These are phyloP conservation scores for Aschersonia sp. DNA, from an alignment of 2,329 filamentous ascomycete genomes.

Conservation along the genomic window DNA sequence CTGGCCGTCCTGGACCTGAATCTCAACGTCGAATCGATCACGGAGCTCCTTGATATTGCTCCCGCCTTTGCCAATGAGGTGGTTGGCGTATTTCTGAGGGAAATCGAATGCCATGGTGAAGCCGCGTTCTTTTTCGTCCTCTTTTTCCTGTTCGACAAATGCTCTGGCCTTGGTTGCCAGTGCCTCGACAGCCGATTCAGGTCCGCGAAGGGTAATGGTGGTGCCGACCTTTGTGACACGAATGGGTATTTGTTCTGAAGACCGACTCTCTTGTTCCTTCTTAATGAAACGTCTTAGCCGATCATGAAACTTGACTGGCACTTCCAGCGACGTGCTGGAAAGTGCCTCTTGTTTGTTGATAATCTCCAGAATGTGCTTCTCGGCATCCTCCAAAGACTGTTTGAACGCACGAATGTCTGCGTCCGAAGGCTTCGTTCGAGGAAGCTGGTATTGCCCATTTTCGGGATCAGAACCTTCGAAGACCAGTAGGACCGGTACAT, in stretches of 20 bases:
- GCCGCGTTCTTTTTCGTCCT: slow-evolving; percentile 86
- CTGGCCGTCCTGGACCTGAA: slow-evolving; percentile 87
- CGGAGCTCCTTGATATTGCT: slow-evolving; percentile 51
- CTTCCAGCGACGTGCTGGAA: slow-evolving; percentile 34
- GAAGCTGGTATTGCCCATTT: slow-evolving; percentile 34
- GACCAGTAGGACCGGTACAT: slow-evolving; percentile 54
- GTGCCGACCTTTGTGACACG: slow-evolving; percentile 44
- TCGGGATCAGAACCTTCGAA: slow-evolving; percentile 49
- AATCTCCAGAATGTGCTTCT: slow-evolving; percentile 40
- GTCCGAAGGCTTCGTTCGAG: slow-evolving; percentile 35
- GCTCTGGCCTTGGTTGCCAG: slow-evolving; percentile 58
- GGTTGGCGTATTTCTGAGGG: slow-evolving; percentile 86
- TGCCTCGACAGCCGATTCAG: slow-evolving; percentile 54
- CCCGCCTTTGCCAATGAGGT: slow-evolving; percentile 56
- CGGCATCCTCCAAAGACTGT: slow-evolving; percentile 38
- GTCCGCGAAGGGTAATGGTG: slow-evolving; percentile 62
- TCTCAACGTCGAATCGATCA: slow-evolving; percentile 54
- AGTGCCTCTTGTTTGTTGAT: slow-evolving; percentile 45
- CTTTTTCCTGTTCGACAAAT: slow-evolving; percentile 77
- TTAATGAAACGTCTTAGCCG: slow-evolving; percentile 49
- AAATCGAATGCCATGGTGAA: slow-evolving; percentile 82
- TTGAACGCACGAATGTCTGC: slow-evolving; percentile 38
- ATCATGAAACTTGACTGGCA: slow-evolving; percentile 48
- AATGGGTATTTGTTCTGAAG: slow-evolving; percentile 43
- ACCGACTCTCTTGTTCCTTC: slow-evolving; percentile 43